Base-by-base conservation (phyloP, 192 early-diverging fungal genomes). In the Coemansia sp. region DNA sequence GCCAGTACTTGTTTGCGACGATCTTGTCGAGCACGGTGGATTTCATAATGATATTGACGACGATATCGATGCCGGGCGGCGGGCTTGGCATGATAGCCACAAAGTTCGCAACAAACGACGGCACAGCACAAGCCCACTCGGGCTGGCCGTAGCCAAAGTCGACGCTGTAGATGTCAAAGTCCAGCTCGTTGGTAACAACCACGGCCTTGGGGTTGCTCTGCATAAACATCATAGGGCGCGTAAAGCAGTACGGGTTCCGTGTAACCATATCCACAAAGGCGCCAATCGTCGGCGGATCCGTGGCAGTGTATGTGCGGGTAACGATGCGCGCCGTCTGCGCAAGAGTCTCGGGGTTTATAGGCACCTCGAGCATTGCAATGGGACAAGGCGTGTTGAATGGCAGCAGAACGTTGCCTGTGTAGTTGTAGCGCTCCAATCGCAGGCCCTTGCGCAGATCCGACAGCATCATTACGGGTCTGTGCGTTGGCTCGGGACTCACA, bases 71-170 rank as follows among this genome's bases (percentile, higher is more conserved):
- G 66, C 78, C 70, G 0, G 58, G 41, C 23, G 76, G 68, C 25
- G 77, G 78, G 64, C 73, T 66, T 9, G 78, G 78, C 70, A 81
- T 42, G n/a, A 81, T 54, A 32, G 69, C 78, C 0, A 75, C 63
- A 81, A 81, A 75, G 68, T 81, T 75, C 23, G 73, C 78, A 0
- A 69, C 69, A 68, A 81, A 81, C 42, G 73, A 69, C 2, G 78
- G 78, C 6, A 75, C 65, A 0, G 73, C 65, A 63, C 73, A 75
- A 34, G 69, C 73, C 78, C 78, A 81, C 50, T 72, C 73, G 2
- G 78, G 78, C 10, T 41, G 29, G 3, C 78, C 78, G 32, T 75
- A 36, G 42, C 78, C 78, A 70, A 81, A 81, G 41, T 81, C 70
- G 7, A 55, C 70, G 32, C 41, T 42, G 38, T 81, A 81, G 29